Base-by-base conservation (phyloP, 1,139 yeast species). In the Pichia inconspicua region DNA sequence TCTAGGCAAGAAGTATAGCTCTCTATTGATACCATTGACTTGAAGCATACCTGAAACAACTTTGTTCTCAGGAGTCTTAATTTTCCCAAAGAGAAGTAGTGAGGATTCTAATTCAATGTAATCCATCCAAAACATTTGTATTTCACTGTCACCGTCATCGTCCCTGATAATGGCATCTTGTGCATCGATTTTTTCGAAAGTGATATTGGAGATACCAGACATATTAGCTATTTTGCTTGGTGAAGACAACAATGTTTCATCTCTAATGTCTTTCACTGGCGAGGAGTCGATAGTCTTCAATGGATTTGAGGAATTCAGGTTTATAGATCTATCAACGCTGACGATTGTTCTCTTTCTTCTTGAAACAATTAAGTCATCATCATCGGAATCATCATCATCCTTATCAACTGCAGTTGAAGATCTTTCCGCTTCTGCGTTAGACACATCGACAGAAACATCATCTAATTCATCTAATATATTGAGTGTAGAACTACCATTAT, bases 121-220 rank as follows among this genome's bases (percentile, higher is more conserved):
- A 64, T 94, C 99, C 38, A 85, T 69, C 97, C 97, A 94, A 63
- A 77, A 92, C 81, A 92, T 82, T 58, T 78, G 77, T 61, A 89
- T 4, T 15, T 56, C 46, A 10, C 53, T 53, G 35, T 53, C 62
- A 44, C 72, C 75, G 2, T 73, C 72, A 1, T 68, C 68, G 4
- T 66, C 61, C 19, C 66, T 68, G 27, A 53, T 45, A 2, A 69
- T 63, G 25, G 79, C 66, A 42, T 75, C 68, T 9, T 70, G 72
- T 54, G 73, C 73, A 11, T 73, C 74, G 40, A 78, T 56, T 55
- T 78, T 80, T 42, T 77, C 69, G 37, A 58, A 55, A 5, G 55
- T 50, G 3, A 50, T 45, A 31, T 50, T 50, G 31, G 69, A 64
- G 7, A 58, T 43, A 47, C 54, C 48, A 6, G 58, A 46, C 22